phyloP scores from a whole-genome alignment of 192 early-diverging fungal genomes.

The Backusella tuberculispora region DNA sequence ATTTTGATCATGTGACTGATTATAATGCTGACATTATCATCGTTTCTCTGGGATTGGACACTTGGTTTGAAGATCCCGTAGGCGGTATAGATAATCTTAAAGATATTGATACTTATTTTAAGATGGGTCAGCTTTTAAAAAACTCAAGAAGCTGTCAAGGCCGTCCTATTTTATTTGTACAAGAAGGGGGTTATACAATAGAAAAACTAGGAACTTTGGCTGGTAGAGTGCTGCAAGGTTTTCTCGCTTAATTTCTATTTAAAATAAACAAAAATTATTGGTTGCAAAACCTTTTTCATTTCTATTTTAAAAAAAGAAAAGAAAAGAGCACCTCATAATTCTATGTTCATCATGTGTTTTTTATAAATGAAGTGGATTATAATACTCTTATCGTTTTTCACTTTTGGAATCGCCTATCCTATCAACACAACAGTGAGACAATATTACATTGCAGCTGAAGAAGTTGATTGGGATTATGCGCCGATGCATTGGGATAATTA shows the following conservation, averaged over 20 bases:
- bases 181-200: constrained; percentile 59
- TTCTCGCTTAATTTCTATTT: constrained; percentile 2
- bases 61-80: constrained; percentile 58
- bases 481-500: constrained; percentile 44
- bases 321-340: background rate
- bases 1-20: constrained; percentile 41
- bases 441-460: constrained; percentile 50
- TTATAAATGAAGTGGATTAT: constrained; percentile 15
- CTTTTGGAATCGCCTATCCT: background rate
- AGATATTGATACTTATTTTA: constrained; percentile 37
- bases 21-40: constrained; percentile 61
- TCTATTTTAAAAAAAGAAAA: constrained; percentile 2
- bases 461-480: constrained; percentile 50
- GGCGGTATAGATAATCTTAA: constrained; percentile 48
- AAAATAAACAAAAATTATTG: constrained; percentile 1
- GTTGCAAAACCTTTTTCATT: background rate
- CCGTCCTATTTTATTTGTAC: constrained; percentile 54
- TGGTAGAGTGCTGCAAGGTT: constrained; percentile 51
- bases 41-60: constrained; percentile 72
- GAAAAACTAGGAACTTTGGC: constrained; percentile 53
- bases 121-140: constrained; percentile 45
- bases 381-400: background rate
- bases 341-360: background rate
- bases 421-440: constrained; percentile 26
- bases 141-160: constrained; percentile 27